Base-by-base conservation (phyloP, 2,329 filamentous ascomycete species). In the Neofusicoccum kwambonambiense region DNA sequence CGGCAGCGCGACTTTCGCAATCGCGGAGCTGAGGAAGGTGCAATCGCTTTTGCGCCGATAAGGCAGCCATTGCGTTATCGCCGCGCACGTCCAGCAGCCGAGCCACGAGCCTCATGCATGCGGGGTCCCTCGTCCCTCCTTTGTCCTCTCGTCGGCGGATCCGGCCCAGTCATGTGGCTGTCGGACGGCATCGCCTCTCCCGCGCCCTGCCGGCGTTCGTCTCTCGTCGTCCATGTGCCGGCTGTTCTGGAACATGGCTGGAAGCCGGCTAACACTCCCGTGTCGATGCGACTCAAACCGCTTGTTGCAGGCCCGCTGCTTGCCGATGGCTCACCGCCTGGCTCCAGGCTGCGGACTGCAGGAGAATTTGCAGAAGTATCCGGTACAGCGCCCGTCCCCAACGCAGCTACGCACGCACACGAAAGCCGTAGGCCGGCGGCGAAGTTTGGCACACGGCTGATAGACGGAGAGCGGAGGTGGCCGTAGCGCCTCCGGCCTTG, bases 391-490 rank as follows among this genome's bases (percentile, higher is more conserved):
- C 27, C 27, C 27, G 27, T 31, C 27, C 27, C 27, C 27, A 7
- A 31, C 27, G 27, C 27, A 31, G 27, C 27, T 31, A 22, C 3
- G 22, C 22, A 3, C 22, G 22, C 22, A 22, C 22, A 22, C 22
- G 22, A 22, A 22, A 22, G 22, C 22, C 22, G 11, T 19, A 35
- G 42, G 61, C 49, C 61, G 61, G 11, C 49, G 61, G 61, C 61
- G 41, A 12, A 39, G 37, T 7, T 2, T 39, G 37, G 37, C 27
- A 31, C 27, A 31, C 15, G 13, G 56, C 39, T 47, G 56, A 60
- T 60, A 47, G 41, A 60, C 56, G 56, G 56, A 60, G 56, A 47
- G 41, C 61, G 61, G 61, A 63, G 61, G 37, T 54, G 61, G 61
- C 61, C 61, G 61, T 45, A 45, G 57, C 15, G 12, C 31, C 42